These are phyloP conservation scores for Senna siamea DNA, from an alignment of 306 rosid genomes.

Conservation along the genomic window DNA sequence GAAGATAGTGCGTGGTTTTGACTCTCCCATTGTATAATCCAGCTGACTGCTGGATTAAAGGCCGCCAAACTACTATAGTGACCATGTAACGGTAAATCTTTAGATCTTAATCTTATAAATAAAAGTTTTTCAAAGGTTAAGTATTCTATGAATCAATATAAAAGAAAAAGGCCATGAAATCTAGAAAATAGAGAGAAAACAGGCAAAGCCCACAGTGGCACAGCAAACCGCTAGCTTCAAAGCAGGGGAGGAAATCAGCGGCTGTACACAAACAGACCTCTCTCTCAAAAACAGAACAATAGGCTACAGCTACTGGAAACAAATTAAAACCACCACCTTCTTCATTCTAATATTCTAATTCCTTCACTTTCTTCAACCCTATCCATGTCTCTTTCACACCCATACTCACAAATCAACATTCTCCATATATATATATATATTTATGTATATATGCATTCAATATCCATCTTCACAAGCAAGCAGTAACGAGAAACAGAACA, in stretches of 20 bases:
- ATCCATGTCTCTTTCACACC: neutral
- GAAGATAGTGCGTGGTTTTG: too few species aligned
- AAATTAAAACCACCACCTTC: neutral
- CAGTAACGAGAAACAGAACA: neutral
- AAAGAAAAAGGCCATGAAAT: too few species aligned
- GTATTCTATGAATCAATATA: too few species aligned
- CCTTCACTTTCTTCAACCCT: too few species aligned
- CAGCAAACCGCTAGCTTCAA: neutral
- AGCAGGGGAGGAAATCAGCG: slow-evolving; percentile 11
- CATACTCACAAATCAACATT: too few species aligned
- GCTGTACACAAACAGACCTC: neutral
- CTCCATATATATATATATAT: neutral
- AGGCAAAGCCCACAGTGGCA: neutral
- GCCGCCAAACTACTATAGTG: too few species aligned
- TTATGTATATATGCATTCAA: neutral
- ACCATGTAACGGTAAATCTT: too few species aligned
- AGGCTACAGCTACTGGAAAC: neutral
- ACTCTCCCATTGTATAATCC: too few species aligned
- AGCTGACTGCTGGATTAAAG: too few species aligned
- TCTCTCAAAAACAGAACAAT: neutral
- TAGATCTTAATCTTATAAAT: too few species aligned
- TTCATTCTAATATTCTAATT: neutral
- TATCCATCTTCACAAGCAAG: neutral
- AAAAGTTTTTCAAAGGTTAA: too few species aligned
- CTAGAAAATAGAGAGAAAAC: too few species aligned